Base-by-base conservation (phyloP, 495 filamentous ascomycete species). In the Penicillium samsonianum region DNA sequence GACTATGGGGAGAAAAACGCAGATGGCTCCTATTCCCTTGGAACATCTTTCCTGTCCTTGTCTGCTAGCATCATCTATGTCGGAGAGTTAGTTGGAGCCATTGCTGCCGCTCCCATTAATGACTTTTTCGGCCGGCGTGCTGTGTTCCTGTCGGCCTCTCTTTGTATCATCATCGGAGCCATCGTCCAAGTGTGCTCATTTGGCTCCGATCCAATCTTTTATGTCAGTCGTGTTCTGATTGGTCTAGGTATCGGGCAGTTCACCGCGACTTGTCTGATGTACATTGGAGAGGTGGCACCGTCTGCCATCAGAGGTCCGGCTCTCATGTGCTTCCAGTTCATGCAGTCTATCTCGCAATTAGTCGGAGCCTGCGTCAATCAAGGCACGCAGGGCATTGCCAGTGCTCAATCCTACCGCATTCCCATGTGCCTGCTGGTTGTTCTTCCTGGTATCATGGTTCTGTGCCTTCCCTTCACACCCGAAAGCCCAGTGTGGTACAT, bases 281-380 rank as follows among this genome's bases (percentile, higher is more conserved):
- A 69, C 33, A 68, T 75, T 49, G 69, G 71, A 23, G 71, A 75
- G 53, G 65, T 75, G 1, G 71, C 73, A 5, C 69, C 73, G 1
- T 41, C 60, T 5, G 63, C 58, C 2, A 70, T 75, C 53, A 62
- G 71, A n/a, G 68, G 73, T 37, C 71, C 71, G 2, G 67, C 69
- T 4, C 62, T 75, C 40, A 71, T 71, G 65, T 68, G 59, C 50
- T 74, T 67, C 56, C 73, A 75, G 50, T 72, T 73, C 53, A 62
- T 75, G 50, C 73, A 72, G 52, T 71, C 69, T 23, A 61, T 57
- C 62, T 68, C 71, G 3, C 71, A 73, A 33, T 61, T 73, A 8
- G 68, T 71, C 54, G 73, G 56, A 2, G 55, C 71, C 11, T 60
- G 69, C 42, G 60, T 73, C 60, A 68, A 63, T 14, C 67, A 73